phyloP scores from a whole-genome alignment of 306 rosid genomes.

The Inga leiocalycina region DNA sequence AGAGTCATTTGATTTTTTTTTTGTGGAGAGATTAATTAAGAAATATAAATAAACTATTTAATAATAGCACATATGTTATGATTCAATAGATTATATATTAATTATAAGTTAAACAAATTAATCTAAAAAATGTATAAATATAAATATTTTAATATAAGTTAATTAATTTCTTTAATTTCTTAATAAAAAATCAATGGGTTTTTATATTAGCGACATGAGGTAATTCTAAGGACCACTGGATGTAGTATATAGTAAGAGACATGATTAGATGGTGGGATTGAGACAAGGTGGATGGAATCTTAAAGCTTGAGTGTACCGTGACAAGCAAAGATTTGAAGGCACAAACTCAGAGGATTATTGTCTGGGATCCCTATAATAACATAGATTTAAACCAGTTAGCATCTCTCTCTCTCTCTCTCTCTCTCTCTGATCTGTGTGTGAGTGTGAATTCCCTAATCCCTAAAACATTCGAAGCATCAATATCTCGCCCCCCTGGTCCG shows the following conservation, averaged over 20 bases:
- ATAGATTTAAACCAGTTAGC: not conserved
- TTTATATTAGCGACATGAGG: no score
- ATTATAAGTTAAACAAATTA: no score
- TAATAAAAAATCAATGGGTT: no score
- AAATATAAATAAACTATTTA: no score
- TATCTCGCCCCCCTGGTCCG: conserved; percentile 90
- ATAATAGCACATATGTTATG: accelerated
- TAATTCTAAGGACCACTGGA: no score
- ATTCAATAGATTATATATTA: no score
- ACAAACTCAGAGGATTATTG: not conserved
- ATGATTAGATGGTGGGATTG: not conserved
- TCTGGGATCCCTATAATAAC: conserved; percentile 10
- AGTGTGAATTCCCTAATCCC: conserved; percentile 21
- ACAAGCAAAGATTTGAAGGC: conserved; percentile 5
- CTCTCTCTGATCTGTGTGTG: not conserved
- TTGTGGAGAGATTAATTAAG: no score
- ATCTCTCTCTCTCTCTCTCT: not conserved
- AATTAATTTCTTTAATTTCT: no score
- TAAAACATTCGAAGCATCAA: conserved; percentile 52
- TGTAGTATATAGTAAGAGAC: not conserved
- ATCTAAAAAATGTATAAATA: no score
- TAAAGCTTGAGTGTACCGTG: not conserved
- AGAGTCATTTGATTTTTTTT: no score
- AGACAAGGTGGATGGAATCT: not conserved
- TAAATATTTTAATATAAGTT: no score